Evolutionary conservation across 345 rosid species (phyloP).

Genomic region (Eucalyptus erythrocorys): DNA sequence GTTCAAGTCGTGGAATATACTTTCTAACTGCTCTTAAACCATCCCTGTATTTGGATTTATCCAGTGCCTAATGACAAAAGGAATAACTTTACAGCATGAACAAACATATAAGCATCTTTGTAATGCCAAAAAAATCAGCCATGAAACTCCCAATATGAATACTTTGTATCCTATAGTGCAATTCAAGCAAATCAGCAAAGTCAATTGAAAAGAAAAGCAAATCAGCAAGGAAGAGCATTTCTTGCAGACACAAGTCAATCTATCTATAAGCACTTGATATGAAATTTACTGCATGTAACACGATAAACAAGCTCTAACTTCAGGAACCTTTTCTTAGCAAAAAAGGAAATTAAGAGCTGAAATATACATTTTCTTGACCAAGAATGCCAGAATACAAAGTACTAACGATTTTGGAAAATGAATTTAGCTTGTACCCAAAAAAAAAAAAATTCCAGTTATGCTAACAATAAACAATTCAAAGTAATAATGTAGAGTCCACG

Average conservation of each 20-base stretch:
- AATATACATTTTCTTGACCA: not conserved
- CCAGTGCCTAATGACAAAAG: conserved; percentile 43
- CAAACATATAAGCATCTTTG: not conserved
- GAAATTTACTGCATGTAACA: not conserved
- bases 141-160: not conserved
- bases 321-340: not conserved
- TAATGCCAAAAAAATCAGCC: not conserved
- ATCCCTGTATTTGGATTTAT: conserved; percentile 80
- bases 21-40: conserved; percentile 71
- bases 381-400: not conserved
- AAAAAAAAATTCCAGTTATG: not conserved
- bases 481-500: not conserved
- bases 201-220: not conserved
- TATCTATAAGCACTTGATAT: not conserved
- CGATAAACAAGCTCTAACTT: not conserved
- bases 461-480: not conserved
- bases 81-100: not conserved
- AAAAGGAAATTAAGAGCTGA: not conserved
- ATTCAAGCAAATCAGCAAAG: not conserved
- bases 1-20: conserved; percentile 76
- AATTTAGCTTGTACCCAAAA: not conserved
- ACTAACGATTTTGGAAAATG: not conserved
- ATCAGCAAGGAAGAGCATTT: not conserved
- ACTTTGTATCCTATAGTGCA: not conserved
- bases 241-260: not conserved